phyloP scores from a whole-genome alignment of 2,329 filamentous ascomycete genomes.

The Fusarium irregulare region DNA sequence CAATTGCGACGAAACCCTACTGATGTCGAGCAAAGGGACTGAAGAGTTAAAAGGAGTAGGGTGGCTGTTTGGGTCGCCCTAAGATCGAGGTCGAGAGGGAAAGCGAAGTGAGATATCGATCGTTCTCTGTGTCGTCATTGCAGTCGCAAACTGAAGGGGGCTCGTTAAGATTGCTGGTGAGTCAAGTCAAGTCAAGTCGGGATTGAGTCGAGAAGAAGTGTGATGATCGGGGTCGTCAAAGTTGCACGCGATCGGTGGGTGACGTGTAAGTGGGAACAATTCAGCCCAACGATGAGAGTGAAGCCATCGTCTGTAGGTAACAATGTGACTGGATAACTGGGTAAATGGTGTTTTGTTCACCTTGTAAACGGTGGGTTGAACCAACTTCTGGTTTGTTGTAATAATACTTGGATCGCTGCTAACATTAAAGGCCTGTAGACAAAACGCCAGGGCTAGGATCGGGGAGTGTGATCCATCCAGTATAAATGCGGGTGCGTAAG shows the following conservation, averaged over 20 bases:
- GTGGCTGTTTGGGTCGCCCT: constrained; percentile 8
- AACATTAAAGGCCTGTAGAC: constrained; percentile 6
- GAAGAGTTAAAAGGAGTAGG: background rate
- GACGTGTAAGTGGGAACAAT: constrained; percentile 6
- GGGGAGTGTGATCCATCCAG: constrained; percentile 20
- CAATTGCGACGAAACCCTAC: constrained; percentile 3
- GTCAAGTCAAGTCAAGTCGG: background rate
- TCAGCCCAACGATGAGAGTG: constrained; percentile 16
- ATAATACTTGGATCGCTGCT: background rate
- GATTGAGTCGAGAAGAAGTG: background rate
- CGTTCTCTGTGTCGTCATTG: constrained; percentile 36
- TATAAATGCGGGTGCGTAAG: constrained; percentile 18
- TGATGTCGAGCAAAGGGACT: background rate
- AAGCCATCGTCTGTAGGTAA: constrained; percentile 21
- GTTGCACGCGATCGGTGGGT: constrained; percentile 30
- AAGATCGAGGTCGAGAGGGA: constrained; percentile 14
- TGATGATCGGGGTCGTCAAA: constrained; percentile 9
- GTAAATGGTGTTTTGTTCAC: constrained; percentile 9
- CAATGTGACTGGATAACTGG: background rate
- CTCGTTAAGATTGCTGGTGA: background rate
- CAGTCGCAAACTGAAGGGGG: constrained; percentile 26
- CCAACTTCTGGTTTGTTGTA: constrained; percentile 1
- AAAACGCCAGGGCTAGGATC: constrained; percentile 25
- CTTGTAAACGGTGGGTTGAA: background rate
- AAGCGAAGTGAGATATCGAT: constrained; percentile 9